Base-by-base conservation (phyloP, 257 asterid species). In the Fraxinus quadrangulata region DNA sequence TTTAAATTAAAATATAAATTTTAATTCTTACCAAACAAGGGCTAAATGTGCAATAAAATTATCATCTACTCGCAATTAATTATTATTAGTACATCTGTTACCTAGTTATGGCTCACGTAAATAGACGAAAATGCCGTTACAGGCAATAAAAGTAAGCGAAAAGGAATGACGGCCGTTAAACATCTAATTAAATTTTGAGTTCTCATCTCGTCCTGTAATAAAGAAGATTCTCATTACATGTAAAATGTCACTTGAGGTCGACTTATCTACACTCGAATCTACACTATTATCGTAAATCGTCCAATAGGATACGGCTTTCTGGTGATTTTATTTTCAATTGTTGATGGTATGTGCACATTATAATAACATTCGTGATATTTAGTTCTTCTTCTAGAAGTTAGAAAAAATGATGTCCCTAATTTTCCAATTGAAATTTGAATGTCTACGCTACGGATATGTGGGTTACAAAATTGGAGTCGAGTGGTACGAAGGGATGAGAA, bases 211-310 rank as follows among this genome's bases (percentile, higher is more conserved):
- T 71, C 76, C 70, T 30, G 42, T 17, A 3, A 5, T 49, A 40
- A 71, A 31, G 72, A 76, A 72, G 81, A 72, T 81, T 81, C 81
- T 74, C 73, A 70, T 70, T 61, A 19, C 37, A 1, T 56, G 31
- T 66, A 72, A 17, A 78, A 31, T 78, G 45, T 45, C 4, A 30
- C 42, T 63, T 72, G 74, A 66, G 77, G 74, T 81, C 72, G 75
- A 72, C 23, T 76, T 81, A 16, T 37, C 31, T 71, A 7, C 42
- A 31, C 0, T 37, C 13, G 4, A 16, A 6, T 33, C 69, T 31
- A 77, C 47, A 13, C 10, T 47, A 67, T 77, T 51, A 73, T 8
- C 30, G 2, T 51, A 39, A 66, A 5, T 24, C 68, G 31, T 47
- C 75, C 59, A 49, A 49, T 40, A 40, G 14, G 47, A 40, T 40